Base-by-base conservation (phyloP, 2,329 filamentous ascomycete species). In the Nothophaeocryptopus gaeumannii region DNA sequence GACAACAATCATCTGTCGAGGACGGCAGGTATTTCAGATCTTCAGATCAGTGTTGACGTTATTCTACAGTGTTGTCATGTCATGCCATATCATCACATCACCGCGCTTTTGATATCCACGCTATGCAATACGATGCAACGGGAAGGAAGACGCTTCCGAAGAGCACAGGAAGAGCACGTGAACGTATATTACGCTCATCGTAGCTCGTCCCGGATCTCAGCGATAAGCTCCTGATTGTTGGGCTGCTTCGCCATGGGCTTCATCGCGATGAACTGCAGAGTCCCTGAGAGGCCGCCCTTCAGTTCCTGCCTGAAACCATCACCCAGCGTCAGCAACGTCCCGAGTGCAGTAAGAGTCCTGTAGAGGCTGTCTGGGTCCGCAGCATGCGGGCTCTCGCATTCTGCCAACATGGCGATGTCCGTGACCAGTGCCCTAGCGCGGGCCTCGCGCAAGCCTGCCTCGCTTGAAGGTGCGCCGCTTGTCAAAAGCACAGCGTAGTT, bases 291-390 rank as follows among this genome's bases (percentile, higher is more conserved):
- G 75, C 36, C 84, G 72, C 56, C 83, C 78, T 67, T 77, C 77
- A 46, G 79, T 78, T 33, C 79, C 78, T 59, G 74, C 58, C 75
- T 79, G 51, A 85, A 78, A 47, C 84, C 78, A 5, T 74, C 72
- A n/a, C 83, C 77, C 11, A 87, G 72, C 5, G 75, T 76, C 16
- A 89, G 68, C 51, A 95, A 67, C 1, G 91, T 99, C 0, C 93
- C 95, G 0, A 92, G 71, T 0, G 88, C 89, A 5, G 95, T 88
- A 5, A 97, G 76, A 0, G 83, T 82, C 15, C 93, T 83, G 67
- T 91, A 97, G 3, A 93, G 72, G 0, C 89, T 88, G 66, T 97
- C 93, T 0, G 84, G 81, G 61, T 97, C 91, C 2, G 77, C 82
- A 56, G 88, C 84, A 3, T 65, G 56, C n/a, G 63, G 63, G 16